Percentiles rank a stretch among this genome's conserved stretches.
Conservation (phyloP, 331 rosid species). For the Quercus phellos region DNA sequence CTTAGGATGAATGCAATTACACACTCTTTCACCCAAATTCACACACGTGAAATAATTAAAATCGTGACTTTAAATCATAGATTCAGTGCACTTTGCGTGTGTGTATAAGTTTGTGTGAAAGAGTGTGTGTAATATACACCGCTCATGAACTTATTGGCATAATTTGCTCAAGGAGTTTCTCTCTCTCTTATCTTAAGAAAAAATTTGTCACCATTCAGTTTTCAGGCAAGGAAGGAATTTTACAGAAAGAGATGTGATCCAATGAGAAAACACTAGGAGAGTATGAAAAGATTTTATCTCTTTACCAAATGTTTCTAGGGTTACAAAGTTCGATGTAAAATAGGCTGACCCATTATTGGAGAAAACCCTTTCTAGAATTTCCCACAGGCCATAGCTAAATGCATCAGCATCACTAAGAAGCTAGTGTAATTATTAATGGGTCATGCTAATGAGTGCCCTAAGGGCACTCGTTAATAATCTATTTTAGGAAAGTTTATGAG, state of each 20-base stretch:
- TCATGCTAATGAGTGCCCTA: no score
- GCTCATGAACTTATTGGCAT: background rate
- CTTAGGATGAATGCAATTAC: no score
- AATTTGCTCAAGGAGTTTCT: background rate
- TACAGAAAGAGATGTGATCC: background rate
- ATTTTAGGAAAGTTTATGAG: no score
- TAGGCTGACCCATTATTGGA: background rate
- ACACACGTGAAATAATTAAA: no score
- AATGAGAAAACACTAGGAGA: background rate
- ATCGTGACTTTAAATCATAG: background rate
- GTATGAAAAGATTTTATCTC: no score
- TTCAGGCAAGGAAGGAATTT: background rate
- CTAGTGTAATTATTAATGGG: background rate
- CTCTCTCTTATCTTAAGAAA: no score
- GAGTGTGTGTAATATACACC: no score
- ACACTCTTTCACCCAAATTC: no score
- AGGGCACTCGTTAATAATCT: no score
- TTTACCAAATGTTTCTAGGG: background rate
- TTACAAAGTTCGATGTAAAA: background rate
- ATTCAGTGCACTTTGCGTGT: background rate
- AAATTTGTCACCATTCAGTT: background rate
- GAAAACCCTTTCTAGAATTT: slow-evolving; percentile 15
- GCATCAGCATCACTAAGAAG: background rate
- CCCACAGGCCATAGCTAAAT: background rate
- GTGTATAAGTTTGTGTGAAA: no score